Base-by-base conservation (phyloP, 306 rosid genomes). In the Luffa acutangula region DNA sequence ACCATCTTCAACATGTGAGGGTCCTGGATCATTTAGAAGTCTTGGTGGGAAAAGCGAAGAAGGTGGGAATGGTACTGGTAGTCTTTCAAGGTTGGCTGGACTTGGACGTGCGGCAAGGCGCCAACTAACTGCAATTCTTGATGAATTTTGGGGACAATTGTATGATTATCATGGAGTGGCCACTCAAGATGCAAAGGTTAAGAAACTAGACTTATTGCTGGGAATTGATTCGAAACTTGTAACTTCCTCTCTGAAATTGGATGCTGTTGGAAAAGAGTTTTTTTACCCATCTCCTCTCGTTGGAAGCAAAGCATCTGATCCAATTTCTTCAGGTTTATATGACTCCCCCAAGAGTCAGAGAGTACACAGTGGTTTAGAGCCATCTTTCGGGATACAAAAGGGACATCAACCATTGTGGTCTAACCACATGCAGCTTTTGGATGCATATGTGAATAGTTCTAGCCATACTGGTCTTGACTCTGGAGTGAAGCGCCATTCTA, bases 21-120 rank as follows among this genome's bases (percentile, higher is more conserved):
- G 97, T 75, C 91, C 97, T 9, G 86, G 96, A 48, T 96, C 99
- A 72, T 90, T 93, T 83, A 91, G 92, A 88, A 93, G 97, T 79
- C 90, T 93, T 53, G 83, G 93, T 84, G 97, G 97, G 83, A 95
- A 87, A 89, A 90, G 94, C 31, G 97, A 95, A 41, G 99, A 96
- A 37, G 93, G 93, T 12, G 96, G 99, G 73, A 89, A 80, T 64
- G 90, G 93, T 73, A 82, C 93, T 78, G 98, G 97, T 84, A 96
- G 99, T 85, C 97, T 96, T 62, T 96, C 99, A 4, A 91, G 93
- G 84, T 82, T 93, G 82, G 96, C 90, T 62, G 99, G 99, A 82
- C 87, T 93, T 83, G 98, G 98, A 48, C 98, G 99, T 74, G 96
- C 94, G 49, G 97, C 94, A 84, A 91, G 99, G 85, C 96, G 94